Conservation (phyloP, 106 monocot genomes). For the Allium cepa region DNA sequence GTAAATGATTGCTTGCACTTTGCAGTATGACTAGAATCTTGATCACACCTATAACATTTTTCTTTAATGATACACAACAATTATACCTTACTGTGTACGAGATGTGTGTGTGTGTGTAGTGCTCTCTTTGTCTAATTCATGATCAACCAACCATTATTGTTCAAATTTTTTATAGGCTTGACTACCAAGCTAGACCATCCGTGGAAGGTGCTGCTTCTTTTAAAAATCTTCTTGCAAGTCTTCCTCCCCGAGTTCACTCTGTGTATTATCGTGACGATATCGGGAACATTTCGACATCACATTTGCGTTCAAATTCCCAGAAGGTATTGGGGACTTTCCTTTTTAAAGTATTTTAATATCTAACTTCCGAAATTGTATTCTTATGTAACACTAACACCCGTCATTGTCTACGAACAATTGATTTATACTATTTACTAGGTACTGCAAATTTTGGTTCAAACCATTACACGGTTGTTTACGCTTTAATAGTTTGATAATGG, state of each 20-base stretch:
- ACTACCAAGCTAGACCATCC: constrained; percentile 70
- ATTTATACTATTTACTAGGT: too few relatives aligned
- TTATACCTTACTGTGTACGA: too few relatives aligned
- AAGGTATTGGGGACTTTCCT: constrained; percentile 35
- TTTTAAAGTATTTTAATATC: background rate
- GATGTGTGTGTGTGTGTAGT: too few relatives aligned
- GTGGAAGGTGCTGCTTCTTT: constrained; percentile 58
- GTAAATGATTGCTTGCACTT: background rate
- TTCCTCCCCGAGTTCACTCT: constrained; percentile 78
- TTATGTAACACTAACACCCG: too few relatives aligned
- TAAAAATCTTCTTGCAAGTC: constrained; percentile 59
- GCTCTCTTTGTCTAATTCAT: background rate
- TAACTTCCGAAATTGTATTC: too few relatives aligned
- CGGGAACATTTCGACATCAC: constrained; percentile 82
- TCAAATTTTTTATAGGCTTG: constrained; percentile 47
- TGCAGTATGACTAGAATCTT: background rate
- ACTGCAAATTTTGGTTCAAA: too few relatives aligned
- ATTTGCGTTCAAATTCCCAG: constrained; percentile 43
- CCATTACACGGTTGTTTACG: too few relatives aligned
- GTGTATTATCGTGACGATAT: constrained; percentile 84
- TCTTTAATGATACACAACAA: too few relatives aligned
- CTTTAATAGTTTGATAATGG: too few relatives aligned
- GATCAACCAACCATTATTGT: background rate
- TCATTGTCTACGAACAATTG: too few relatives aligned
- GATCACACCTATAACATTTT: too few relatives aligned